Evolutionary conservation across 331 rosid species (phyloP), one percentile per base, ranked within the genome.

Genomic region (Cydonia oblonga): DNA sequence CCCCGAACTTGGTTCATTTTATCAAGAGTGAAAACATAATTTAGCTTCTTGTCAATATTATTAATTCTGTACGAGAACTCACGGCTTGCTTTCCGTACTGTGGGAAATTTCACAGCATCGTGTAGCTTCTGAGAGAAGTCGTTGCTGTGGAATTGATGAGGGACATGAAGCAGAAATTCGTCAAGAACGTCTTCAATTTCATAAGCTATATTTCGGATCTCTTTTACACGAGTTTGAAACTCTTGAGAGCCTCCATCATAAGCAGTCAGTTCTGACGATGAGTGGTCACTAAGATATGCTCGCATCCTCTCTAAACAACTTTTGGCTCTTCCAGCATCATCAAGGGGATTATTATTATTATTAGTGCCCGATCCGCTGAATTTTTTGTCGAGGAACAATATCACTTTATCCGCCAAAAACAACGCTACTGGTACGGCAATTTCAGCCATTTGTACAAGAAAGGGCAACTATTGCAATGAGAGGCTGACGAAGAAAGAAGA

Each of bases 61-160:
- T 59, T 12, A 6, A 60, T 72, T 15, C 3, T 1, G 6, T 13
- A 0, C 0, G 76, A 72, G 3, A 60, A 60, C 32, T 60, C 24
- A 12, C 3, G 8, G 38, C 25, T 0, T 16, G 76, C 66, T 6
- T 40, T 38, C 32, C 4, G 2, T 6, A 6, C 35, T 18, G 76
- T 0, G 19, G 0, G 1, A 25, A 22, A 23, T 35, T 40, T 38
- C 5, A 3, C 3, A 16, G 11, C 0, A 0, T 19, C 8, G 38
- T 71, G 76, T 0, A 22, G 1, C 64, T 6, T 32, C 33, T 38
- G 40, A n/a, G 76, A 58, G 24, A 33, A 2, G 3, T 8, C 0
- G 6, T 71, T 40, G 56, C n/a, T 24, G 3, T 59, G 76, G 38
- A 59, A 12, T 29, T 72, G 76, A 72, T 58, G 68, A 13, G 42